Evolutionary conservation across 2,329 filamentous ascomycete genomes (phyloP).

Genomic region (Sporothrix luriei): DNA sequence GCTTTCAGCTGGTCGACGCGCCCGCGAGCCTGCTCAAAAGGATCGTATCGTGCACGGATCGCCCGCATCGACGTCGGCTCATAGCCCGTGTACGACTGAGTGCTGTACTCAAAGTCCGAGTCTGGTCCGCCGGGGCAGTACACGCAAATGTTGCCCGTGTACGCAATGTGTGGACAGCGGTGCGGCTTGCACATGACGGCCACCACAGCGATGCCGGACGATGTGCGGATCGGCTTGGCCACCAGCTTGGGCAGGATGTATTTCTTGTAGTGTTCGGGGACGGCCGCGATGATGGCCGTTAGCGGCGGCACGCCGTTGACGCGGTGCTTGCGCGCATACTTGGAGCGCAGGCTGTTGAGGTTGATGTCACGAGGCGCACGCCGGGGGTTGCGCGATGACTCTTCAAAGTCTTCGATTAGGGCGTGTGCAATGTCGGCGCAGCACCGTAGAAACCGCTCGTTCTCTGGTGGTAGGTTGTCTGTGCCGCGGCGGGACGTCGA

Average conservation of each 20-base stretch:
- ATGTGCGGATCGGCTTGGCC: constrained; percentile 87
- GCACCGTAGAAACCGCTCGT: constrained; percentile 88
- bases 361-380: constrained; percentile 84
- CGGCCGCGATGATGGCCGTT: constrained; percentile 95
- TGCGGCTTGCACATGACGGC: constrained; percentile 99
- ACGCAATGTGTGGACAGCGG: constrained; percentile 94
- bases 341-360: constrained; percentile 82
- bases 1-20: constrained; percentile 96
- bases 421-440: constrained; percentile 95
- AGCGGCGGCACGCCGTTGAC: constrained; percentile 85
- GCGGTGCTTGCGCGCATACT: constrained; percentile 90
- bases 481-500: constrained; percentile 54
- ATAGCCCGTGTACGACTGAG: constrained; percentile 97
- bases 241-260: constrained; percentile 96
- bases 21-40: constrained; percentile 94
- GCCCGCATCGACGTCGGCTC: constrained; percentile 98
- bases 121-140: constrained; percentile 98
- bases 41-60: constrained; percentile 94
- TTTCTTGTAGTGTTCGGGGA: constrained; percentile 99
- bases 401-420: constrained; percentile 85
- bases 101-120: constrained; percentile 98
- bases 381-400: constrained; percentile 72
- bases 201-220: constrained; percentile 83
- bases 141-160: constrained; percentile 98
- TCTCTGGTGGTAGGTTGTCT: constrained; percentile 78